These are phyloP conservation scores for Neoboletus magnificus DNA, from an alignment of 768 basidiomycete species.

Conservation along the genomic window DNA sequence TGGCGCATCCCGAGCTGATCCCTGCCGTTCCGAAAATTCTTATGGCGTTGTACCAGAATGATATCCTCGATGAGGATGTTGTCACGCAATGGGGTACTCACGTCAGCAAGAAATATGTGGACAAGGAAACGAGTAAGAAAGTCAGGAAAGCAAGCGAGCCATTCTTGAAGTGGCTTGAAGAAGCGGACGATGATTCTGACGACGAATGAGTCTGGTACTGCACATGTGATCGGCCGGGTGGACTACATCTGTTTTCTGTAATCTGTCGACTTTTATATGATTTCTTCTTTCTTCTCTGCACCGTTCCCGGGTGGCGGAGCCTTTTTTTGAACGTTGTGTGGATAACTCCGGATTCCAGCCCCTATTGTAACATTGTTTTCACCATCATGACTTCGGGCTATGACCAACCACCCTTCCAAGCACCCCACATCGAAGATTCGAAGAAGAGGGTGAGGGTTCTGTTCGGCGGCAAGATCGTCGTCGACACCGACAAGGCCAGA, in stretches of 20 bases:
- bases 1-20: conserved; percentile 68
- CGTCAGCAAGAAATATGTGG: conserved; percentile 94
- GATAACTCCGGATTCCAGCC: background rate
- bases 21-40: conserved; percentile 82
- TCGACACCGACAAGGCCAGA: conserved; percentile 56
- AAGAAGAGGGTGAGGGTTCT: conserved; percentile 53
- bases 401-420: conserved; percentile 34
- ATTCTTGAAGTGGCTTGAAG: conserved; percentile 93
- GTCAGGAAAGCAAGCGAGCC: conserved; percentile 95
- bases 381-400: conserved; percentile 15
- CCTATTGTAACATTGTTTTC: background rate
- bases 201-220: conserved; percentile 18
- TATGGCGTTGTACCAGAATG: conserved; percentile 91
- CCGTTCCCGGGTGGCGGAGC: background rate
- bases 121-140: conserved; percentile 92
- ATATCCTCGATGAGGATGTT: conserved; percentile 89
- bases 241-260: conserved; percentile 1
- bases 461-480: conserved; percentile 47
- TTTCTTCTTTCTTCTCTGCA: background rate
- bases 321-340: background rate
- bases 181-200: conserved; percentile 71
- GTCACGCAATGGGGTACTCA: conserved; percentile 93
- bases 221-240: background rate
- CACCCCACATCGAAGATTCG: conserved; percentile 47
- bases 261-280: conserved; percentile 14